Evolutionary conservation across 2,329 filamentous ascomycete genomes (phyloP), one percentile per base, ranked within the genome.

Genomic region (Immersiporthe knoxdaviesiana): DNA sequence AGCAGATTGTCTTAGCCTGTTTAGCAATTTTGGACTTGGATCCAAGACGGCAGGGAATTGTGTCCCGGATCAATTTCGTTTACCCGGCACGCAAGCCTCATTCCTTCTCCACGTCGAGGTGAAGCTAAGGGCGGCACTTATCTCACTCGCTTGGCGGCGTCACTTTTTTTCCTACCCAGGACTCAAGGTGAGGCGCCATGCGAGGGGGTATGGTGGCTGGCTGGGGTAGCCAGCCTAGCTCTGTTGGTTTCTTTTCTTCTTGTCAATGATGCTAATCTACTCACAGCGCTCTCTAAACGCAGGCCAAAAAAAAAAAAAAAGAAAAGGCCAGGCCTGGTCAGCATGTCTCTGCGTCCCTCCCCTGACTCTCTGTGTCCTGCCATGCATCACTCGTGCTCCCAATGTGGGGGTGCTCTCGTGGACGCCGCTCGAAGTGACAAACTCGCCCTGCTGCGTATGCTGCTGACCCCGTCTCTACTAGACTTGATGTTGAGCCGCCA

Each of bases 281-380:
- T 59, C 16, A 37, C 54, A 58, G 30, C 54, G 56, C 56, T n/a
- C 56, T 37, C 56, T n/a, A 59, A 37, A 59, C 56, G 56, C 56
- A 37, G 30, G 56, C 56, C 10, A 56, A 56, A 18, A 18, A 24
- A n/a, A n/a, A n/a, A n/a, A n/a, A n/a, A n/a, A n/a, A n/a, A n/a
- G n/a, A n/a, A n/a, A n/a, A n/a, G n/a, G n/a, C 56, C 18, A 35
- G 30, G 32, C 24, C 32, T 37, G 56, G 27, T 59, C 16, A 30
- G 52, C 56, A n/a, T 32, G 21, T 37, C 30, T 59, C 30, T 59
- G 30, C 32, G 32, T n/a, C 56, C 32, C 2, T n/a, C 30, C 56
- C 18, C 52, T 18, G 27, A 12, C 52, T 56, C 50, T 27, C 52
- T 30, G 27, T 56, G 52, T 32, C 32, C 21, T 32, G 56, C 56